Percentiles rank a stretch among this genome's conserved stretches.
phyloP scores from a whole-genome alignment of 805 yeast genomes.

The Pichia occidentalis region DNA sequence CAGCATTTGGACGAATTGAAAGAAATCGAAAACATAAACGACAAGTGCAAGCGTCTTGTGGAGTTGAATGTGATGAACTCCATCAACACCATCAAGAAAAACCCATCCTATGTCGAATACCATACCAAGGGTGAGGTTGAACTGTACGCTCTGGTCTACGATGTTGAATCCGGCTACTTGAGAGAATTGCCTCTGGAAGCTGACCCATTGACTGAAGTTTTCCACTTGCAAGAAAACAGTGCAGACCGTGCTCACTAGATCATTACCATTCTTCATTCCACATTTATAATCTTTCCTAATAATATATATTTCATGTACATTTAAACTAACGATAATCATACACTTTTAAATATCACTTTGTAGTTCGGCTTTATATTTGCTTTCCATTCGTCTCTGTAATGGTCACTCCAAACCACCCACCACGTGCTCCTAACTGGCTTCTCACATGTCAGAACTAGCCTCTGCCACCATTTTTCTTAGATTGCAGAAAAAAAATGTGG shows the following conservation, averaged over 20 bases:
- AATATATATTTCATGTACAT: too few species aligned
- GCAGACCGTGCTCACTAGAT: constrained; percentile 10
- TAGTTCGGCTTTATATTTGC: too few species aligned
- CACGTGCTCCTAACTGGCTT: too few species aligned
- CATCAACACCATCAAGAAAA: constrained; percentile 56
- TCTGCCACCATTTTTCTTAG: too few species aligned
- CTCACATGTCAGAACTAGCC: too few species aligned
- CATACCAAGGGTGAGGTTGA: constrained; percentile 55
- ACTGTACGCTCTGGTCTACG: constrained; percentile 79
- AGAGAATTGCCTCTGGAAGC: constrained; percentile 27
- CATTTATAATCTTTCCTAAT: too few species aligned
- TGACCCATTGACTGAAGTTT: constrained; percentile 22
- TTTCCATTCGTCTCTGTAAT: too few species aligned
- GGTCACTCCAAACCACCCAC: too few species aligned
- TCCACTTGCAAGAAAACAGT: constrained; percentile 20
- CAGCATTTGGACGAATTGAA: constrained; percentile 46
- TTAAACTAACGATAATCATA: too few species aligned
- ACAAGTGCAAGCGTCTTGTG: constrained; percentile 54
- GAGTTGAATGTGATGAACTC: constrained; percentile 74
- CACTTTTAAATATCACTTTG: too few species aligned
- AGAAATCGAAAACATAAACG: constrained; percentile 42
- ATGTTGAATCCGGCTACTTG: constrained; percentile 70
- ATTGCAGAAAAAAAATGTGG: too few species aligned
- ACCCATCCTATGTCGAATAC: constrained; percentile 65
- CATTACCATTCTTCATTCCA: too few species aligned